phyloP scores from a whole-genome alignment of 1,284 basidiomycete species.

The Trametes polyzona region DNA sequence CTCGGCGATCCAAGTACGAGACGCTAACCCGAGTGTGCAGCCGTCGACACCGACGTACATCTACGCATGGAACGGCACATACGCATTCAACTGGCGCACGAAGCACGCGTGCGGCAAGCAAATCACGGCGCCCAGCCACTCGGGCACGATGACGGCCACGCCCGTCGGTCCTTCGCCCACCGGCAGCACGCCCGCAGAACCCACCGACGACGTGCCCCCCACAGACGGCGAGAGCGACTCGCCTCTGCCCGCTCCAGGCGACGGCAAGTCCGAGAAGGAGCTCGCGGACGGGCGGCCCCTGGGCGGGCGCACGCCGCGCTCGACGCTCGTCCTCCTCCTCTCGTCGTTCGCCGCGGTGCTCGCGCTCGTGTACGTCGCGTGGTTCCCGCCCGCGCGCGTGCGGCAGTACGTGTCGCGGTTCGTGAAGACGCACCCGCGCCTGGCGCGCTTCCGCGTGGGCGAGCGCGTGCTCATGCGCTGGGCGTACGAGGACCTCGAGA shows the following conservation, averaged over 20 bases:
- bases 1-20: background rate
- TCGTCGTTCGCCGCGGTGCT: constrained; percentile 28
- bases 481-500: constrained; percentile 39
- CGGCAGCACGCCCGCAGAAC: constrained; percentile 2
- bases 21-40: constrained; percentile 24
- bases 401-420: constrained; percentile 28
- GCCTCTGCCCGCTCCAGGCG: no score
- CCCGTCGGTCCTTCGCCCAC: constrained; percentile 9
- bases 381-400: constrained; percentile 33
- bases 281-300: constrained; percentile 25
- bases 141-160: background rate
- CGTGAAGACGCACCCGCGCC: constrained; percentile 31
- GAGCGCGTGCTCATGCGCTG: constrained; percentile 40
- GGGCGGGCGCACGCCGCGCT: constrained; percentile 7
- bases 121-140: background rate
- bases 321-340: constrained; percentile 27
- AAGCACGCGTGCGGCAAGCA: constrained; percentile 37
- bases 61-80: constrained; percentile 37
- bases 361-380: constrained; percentile 29
- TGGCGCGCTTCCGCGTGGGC: constrained; percentile 37
- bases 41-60: constrained; percentile 34
- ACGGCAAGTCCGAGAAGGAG: constrained; percentile 23
- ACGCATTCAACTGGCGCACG: constrained; percentile 40
- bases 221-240: constrained; percentile 16
- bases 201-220: constrained; percentile 22